phyloP scores from a whole-genome alignment of 2,329 filamentous ascomycete genomes.

The Monosporascus sp. region DNA sequence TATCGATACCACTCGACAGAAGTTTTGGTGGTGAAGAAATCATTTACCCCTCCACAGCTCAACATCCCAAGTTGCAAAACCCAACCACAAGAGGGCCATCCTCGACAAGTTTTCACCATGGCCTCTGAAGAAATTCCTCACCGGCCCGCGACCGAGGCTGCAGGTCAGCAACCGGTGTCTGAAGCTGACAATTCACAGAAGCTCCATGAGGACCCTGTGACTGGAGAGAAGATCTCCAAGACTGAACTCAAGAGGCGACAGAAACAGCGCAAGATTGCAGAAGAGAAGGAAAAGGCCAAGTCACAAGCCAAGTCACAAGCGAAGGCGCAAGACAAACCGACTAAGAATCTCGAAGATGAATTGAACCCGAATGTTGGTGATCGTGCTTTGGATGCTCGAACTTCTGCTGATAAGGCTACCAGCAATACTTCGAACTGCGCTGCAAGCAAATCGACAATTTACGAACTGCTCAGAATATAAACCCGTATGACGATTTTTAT shows the following conservation, averaged over 20 bases:
- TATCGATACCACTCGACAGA: too few species aligned
- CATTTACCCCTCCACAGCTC: too few species aligned
- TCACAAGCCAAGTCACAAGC: conserved; percentile 55
- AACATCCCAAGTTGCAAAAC: too few species aligned
- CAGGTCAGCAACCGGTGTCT: too few species aligned
- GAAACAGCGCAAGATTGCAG: conserved; percentile 83
- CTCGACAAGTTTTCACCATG: too few species aligned
- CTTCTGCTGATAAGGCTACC: too few species aligned
- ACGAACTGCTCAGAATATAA: conserved; percentile 44
- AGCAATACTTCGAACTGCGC: too few species aligned
- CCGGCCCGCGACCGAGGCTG: too few species aligned
- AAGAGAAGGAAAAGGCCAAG: conserved; percentile 80
- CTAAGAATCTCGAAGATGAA: conserved; percentile 59
- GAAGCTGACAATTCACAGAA: conserved; percentile 35
- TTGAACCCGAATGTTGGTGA: conserved; percentile 64
- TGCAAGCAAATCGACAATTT: conserved; percentile 29
- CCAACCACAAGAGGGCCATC: too few species aligned
- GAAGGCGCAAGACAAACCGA: conserved; percentile 49
- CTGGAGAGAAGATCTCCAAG: conserved; percentile 83
- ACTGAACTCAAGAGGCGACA: conserved; percentile 89
- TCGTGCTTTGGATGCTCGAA: conserved; percentile 2
- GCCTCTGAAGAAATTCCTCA: too few species aligned
- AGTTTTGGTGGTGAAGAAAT: too few species aligned
- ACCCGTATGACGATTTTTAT: conserved; percentile 65
- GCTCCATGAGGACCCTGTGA: conserved; percentile 85